Conservation (phyloP, 257 asterid genomes). For the Jacaranda mimosifolia region DNA sequence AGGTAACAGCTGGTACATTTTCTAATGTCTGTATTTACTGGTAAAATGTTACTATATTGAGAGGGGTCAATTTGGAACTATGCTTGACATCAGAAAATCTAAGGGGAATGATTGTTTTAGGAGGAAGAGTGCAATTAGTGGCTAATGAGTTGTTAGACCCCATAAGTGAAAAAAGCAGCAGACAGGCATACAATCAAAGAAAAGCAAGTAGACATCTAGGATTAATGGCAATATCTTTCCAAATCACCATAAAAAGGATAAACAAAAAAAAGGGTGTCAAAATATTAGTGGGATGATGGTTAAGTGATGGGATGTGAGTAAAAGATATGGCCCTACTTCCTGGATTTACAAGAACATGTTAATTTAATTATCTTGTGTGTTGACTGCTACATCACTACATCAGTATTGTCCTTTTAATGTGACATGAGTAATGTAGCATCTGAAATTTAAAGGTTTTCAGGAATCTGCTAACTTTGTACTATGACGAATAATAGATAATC, state of each 20-base stretch:
- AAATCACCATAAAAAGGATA: conserved; percentile 25
- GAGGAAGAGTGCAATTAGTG: conserved; percentile 42
- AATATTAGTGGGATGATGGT: conserved; percentile 44
- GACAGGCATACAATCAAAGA: conserved; percentile 41
- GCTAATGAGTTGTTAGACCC: conserved; percentile 49
- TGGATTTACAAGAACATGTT: not conserved
- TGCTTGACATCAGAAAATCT: conserved; percentile 60
- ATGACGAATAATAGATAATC: too few relatives aligned
- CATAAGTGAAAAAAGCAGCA: conserved; percentile 39
- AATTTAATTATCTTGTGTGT: not conserved
- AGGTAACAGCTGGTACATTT: not conserved
- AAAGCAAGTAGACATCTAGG: conserved; percentile 14
- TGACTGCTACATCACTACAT: not conserved
- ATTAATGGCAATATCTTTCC: conserved; percentile 37
- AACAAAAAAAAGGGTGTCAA: conserved; percentile 36
- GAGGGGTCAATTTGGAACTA: conserved; percentile 53
- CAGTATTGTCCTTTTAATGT: conserved; percentile 12
- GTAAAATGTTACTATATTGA: conserved; percentile 31
- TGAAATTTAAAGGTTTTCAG: not conserved
- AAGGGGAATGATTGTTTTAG: conserved; percentile 36
- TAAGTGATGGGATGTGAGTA: conserved; percentile 59
- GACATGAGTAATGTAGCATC: conserved; percentile 32
- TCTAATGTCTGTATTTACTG: not conserved
- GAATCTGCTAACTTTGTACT: too few relatives aligned
- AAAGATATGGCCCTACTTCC: conserved; percentile 35